Evolutionary conservation across 1,139 yeast genomes (phyloP).

Genomic region (Candida tropicalis): DNA sequence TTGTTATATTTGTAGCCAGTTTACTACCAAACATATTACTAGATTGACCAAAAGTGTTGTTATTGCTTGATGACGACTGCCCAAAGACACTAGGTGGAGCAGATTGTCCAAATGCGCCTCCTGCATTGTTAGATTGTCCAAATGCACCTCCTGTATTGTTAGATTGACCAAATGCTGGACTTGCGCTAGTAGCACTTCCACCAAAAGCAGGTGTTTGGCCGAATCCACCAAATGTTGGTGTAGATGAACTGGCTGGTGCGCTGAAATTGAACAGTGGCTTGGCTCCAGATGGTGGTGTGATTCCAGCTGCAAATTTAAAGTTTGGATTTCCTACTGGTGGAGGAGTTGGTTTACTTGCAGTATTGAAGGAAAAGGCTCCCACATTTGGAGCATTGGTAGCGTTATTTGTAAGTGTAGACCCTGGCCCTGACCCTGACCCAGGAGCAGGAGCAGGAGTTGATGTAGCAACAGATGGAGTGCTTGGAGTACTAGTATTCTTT

Average conservation of each 20-base stretch:
- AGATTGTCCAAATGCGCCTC: background rate
- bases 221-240: background rate
- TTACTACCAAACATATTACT: slow-evolving; percentile 3
- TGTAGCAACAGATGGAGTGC: background rate
- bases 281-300: slow-evolving; percentile 11
- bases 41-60: slow-evolving; percentile 1
- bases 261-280: slow-evolving; percentile 11
- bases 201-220: slow-evolving; percentile 1
- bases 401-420: background rate
- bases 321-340: slow-evolving; percentile 8
- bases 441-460: slow-evolving; percentile 4
- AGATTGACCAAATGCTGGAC: slow-evolving; percentile 11
- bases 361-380: background rate
- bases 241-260: slow-evolving; percentile 4
- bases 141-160: slow-evolving; percentile 15
- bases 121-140: background rate
- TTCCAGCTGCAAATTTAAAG: slow-evolving; percentile 18
- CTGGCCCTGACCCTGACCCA: too few species aligned
- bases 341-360: slow-evolving; percentile 1
- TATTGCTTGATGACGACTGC: background rate
- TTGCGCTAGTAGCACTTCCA: slow-evolving; percentile 2
- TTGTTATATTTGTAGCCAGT: background rate
- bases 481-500: background rate
- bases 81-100: slow-evolving; percentile 12
- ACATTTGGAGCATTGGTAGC: background rate